Conservation (phyloP, 2,329 filamentous ascomycete genomes). For the Aspergillus felis region DNA sequence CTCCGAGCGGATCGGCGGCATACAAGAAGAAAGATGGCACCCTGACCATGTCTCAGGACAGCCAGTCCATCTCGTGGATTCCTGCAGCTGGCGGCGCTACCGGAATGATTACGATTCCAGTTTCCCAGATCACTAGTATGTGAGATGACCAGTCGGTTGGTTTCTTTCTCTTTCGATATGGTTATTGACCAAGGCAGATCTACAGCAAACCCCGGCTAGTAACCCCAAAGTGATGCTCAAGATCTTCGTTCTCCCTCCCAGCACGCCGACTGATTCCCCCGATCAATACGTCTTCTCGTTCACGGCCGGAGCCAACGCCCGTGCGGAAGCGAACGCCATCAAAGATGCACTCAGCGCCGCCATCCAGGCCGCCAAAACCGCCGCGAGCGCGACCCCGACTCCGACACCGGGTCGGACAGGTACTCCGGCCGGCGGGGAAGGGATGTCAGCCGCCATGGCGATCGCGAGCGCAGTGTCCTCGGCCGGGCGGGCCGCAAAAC, state of each 20-base stretch:
- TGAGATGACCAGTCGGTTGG: constrained; percentile 9
- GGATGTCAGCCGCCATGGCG: constrained; percentile 67
- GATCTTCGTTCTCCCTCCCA: constrained; percentile 69
- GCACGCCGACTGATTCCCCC: constrained; percentile 37
- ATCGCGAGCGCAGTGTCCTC: constrained; percentile 67
- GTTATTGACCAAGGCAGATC: constrained; percentile 52
- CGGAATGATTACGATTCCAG: constrained; percentile 63
- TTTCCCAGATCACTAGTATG: constrained; percentile 79
- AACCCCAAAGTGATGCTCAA: constrained; percentile 90
- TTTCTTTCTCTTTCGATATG: neutral
- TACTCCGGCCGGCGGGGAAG: constrained; percentile 34
- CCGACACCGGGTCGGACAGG: constrained; percentile 32
- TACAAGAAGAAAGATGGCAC: constrained; percentile 97
- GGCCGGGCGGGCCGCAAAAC: constrained; percentile 45
- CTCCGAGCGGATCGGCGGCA: constrained; percentile 62
- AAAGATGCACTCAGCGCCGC: constrained; percentile 76
- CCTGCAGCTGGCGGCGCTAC: constrained; percentile 60
- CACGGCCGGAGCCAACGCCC: constrained; percentile 69
- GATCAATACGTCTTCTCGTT: constrained; percentile 84
- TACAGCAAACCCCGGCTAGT: constrained; percentile 91
- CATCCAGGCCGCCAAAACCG: constrained; percentile 65
- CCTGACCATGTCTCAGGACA: constrained; percentile 69
- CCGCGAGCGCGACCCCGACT: constrained; percentile 24
- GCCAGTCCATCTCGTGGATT: constrained; percentile 75
- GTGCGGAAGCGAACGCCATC: constrained; percentile 77